Evolutionary conservation across 2,329 filamentous ascomycete genomes (phyloP).

Genomic region (Hawksworthiomyces lignivorus): DNA sequence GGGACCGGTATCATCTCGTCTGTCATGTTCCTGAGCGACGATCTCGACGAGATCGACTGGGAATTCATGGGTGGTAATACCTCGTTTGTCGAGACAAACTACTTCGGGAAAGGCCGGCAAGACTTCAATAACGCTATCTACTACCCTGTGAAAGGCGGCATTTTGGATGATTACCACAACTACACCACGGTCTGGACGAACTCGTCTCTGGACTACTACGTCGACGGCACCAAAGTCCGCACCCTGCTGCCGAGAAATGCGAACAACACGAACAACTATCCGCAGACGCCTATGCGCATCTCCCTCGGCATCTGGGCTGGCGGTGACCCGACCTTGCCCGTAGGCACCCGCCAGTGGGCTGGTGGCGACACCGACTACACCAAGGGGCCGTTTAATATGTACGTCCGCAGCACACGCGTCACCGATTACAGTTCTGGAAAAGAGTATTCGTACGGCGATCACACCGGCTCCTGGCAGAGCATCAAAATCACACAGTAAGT

Average conservation of each 20-base stretch:
- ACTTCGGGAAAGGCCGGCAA: constrained; percentile 63
- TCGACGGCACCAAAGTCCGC: constrained; percentile 61
- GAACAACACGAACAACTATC: constrained; percentile 56
- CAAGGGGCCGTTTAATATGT: constrained; percentile 54
- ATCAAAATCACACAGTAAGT: constrained; percentile 12
- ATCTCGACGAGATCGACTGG: constrained; percentile 84
- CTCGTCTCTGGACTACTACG: constrained; percentile 57
- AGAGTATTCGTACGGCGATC: constrained; percentile 17
- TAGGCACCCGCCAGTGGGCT: constrained; percentile 49
- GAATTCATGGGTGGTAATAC: constrained; percentile 67
- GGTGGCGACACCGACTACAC: constrained; percentile 49
- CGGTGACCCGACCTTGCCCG: constrained; percentile 45
- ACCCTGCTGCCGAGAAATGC: constrained; percentile 54
- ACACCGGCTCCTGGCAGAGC: constrained; percentile 11
- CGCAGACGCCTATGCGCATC: constrained; percentile 69
- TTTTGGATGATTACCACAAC: constrained; percentile 60
- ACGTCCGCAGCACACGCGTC: constrained; percentile 39
- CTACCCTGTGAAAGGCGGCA: constrained; percentile 44
- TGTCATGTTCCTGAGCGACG: constrained; percentile 76
- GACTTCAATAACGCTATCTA: constrained; percentile 49
- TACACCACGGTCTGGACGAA: constrained; percentile 70
- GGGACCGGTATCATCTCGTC: constrained; percentile 73
- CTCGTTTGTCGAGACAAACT: constrained; percentile 62
- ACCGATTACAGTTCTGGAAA: constrained; percentile 28
- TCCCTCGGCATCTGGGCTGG: constrained; percentile 61